Percentiles rank a stretch among this genome's conserved stretches.
phyloP scores from a whole-genome alignment of 2,329 filamentous ascomycete species.

The Claviceps pusilla region DNA sequence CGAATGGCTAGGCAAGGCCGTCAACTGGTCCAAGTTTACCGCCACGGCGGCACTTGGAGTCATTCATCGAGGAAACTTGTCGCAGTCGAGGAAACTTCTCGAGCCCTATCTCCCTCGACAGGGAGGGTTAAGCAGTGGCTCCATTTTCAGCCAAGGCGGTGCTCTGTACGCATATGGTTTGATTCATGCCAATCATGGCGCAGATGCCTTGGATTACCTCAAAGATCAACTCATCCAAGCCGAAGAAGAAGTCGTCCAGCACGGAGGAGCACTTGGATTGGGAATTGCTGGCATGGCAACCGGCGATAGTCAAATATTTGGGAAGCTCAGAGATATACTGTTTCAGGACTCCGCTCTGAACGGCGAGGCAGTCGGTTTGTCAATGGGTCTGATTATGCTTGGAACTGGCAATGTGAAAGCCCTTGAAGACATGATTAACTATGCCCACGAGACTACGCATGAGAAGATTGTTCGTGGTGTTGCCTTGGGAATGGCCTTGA shows the following conservation, averaged over 20 bases:
- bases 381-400: conserved; percentile 97
- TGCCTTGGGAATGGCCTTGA: conserved; percentile 89
- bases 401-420: conserved; percentile 92
- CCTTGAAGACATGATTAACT: conserved; percentile 91
- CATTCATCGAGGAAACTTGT: conserved; percentile 89
- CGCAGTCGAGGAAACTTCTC: conserved; percentile 81
- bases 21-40: conserved; percentile 99
- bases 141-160: conserved; percentile 89
- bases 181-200: conserved; percentile 94
- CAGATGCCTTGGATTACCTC: conserved; percentile 71
- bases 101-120: conserved; percentile 84
- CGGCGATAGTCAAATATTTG: conserved; percentile 77
- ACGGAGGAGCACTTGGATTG: conserved; percentile 85
- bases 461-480: conserved; percentile 97
- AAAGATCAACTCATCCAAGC: conserved; percentile 59
- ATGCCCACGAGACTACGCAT: conserved; percentile 93
- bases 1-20: conserved; percentile 94
- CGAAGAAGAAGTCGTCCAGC: conserved; percentile 85
- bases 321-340: conserved; percentile 75
- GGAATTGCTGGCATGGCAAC: conserved; percentile 97
- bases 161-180: conserved; percentile 89
- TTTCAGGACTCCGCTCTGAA: conserved; percentile 93
- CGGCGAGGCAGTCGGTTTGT: conserved; percentile 85
- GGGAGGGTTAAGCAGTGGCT: conserved; percentile 60
- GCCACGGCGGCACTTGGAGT: conserved; percentile 92